Percentiles rank a stretch among this genome's conserved stretches.
phyloP scores from a whole-genome alignment of 1,139 yeast genomes.

The Eremothecium coryli region DNA sequence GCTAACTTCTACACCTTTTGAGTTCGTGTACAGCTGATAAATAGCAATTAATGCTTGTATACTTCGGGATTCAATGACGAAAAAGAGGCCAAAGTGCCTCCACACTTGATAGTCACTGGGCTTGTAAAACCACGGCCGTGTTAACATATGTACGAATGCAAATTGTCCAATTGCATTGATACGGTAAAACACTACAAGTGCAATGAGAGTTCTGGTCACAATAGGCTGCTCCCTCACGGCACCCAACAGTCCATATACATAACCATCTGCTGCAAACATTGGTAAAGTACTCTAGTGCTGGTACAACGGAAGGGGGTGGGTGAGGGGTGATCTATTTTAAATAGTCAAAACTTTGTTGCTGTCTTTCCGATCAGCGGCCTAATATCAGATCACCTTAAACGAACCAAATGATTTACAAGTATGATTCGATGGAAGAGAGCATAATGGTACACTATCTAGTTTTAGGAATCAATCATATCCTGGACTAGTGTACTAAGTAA shows the following conservation, averaged over 20 bases:
- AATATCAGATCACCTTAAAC: no score
- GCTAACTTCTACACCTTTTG: slow-evolving; percentile 21
- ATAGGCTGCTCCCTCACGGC: not conserved
- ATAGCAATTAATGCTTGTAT: slow-evolving; percentile 24
- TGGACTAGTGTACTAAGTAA: no score
- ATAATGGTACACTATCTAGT: no score
- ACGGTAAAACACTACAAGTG: not conserved
- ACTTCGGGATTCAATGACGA: slow-evolving; percentile 20
- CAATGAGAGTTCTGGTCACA: not conserved
- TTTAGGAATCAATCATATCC: no score
- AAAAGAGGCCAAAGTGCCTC: slow-evolving; percentile 23
- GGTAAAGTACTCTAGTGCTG: no score
- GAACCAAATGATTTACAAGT: no score
- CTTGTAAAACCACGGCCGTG: slow-evolving; percentile 14
- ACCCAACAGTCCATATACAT: not conserved
- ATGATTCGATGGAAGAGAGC: no score
- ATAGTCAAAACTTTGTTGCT: no score
- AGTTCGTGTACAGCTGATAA: slow-evolving; percentile 23
- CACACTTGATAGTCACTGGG: slow-evolving; percentile 18
- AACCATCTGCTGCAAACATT: no score
- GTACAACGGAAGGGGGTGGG: no score
- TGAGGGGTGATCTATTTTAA: no score
- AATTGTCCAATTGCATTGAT: not conserved
- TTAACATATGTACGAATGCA: slow-evolving; percentile 2
- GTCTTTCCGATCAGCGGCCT: no score